A percentile compares a stretch with the other conserved stretches of the same genome.
These are phyloP conservation scores for Cytospora chrysosperma DNA, from an alignment of 2,329 filamentous ascomycete genomes.

Conservation along the genomic window DNA sequence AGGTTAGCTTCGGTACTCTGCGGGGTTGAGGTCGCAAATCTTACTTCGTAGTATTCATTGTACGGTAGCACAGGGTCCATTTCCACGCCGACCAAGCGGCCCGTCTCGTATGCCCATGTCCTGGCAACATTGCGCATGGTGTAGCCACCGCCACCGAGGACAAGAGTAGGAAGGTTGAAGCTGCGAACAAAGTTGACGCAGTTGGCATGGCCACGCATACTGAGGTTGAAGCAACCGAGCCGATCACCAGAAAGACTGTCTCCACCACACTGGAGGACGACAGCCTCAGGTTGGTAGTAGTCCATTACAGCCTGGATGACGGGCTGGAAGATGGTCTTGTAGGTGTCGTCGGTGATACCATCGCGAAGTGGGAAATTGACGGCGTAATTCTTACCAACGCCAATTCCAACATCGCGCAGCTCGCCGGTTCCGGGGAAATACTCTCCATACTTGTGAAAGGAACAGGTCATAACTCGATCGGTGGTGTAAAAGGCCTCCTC, in stretches of 20 bases:
- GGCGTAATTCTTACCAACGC: conserved; percentile 83
- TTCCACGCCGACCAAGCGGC: conserved; percentile 78
- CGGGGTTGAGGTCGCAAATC: conserved; percentile 21
- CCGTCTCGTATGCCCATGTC: conserved; percentile 96
- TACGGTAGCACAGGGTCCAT: conserved; percentile 85
- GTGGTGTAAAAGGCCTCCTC: conserved; percentile 84
- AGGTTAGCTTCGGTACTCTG: conserved; percentile 11
- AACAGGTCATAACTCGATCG: conserved; percentile 83
- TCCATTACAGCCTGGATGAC: conserved; percentile 84
- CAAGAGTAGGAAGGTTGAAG: conserved; percentile 80
- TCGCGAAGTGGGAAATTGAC: conserved; percentile 91
- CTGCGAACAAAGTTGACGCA: conserved; percentile 91
- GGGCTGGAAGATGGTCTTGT: conserved; percentile 88
- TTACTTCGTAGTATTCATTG: conserved; percentile 88
- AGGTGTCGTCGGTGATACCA: conserved; percentile 85
- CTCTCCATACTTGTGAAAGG: conserved; percentile 93
- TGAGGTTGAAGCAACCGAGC: conserved; percentile 94
- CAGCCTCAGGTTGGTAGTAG: conserved; percentile 84
- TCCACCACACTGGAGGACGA: conserved; percentile 93
- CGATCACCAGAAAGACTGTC: conserved; percentile 93
- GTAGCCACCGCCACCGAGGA: conserved; percentile 93
- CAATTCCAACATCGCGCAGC: conserved; percentile 81
- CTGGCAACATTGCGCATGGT: conserved; percentile 96
- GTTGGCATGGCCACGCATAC: conserved; percentile 92
- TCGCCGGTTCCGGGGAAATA: conserved; percentile 94